phyloP scores from a whole-genome alignment of 2,329 filamentous ascomycete species.

The Fusarium acutatum region DNA sequence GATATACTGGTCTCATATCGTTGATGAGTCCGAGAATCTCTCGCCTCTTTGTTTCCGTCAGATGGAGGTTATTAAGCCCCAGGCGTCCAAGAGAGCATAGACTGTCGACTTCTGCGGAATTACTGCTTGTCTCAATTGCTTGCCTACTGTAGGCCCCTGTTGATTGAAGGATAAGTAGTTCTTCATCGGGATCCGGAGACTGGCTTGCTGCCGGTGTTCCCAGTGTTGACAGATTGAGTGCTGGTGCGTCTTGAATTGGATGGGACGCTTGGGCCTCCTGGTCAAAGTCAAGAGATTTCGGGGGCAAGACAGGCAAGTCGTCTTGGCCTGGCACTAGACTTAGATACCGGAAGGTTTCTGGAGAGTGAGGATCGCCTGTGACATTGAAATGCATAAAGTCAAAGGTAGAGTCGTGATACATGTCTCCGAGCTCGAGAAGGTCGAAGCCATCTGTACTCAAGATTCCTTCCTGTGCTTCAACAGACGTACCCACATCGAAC shows the following conservation, averaged over 20 bases:
- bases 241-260: fast-evolving
- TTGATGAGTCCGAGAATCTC: not conserved
- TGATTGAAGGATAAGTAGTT: fast-evolving
- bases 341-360: fast-evolving
- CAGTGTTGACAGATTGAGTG: fast-evolving
- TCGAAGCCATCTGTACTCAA: fast-evolving
- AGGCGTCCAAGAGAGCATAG: not conserved
- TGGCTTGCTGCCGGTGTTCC: fast-evolving
- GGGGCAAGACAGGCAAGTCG: fast-evolving
- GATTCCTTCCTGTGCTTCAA: fast-evolving
- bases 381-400: not conserved
- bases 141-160: fast-evolving
- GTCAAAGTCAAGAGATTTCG: fast-evolving
- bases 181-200: not conserved
- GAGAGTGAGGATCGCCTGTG: fast-evolving
- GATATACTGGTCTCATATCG: not conserved
- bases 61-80: not conserved
- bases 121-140: fast-evolving
- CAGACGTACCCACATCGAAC: fast-evolving
- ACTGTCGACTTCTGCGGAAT: not conserved
- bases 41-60: not conserved
- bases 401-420: not conserved
- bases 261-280: not conserved
- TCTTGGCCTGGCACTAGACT: fast-evolving
- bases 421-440: not conserved